Evolutionary conservation across 495 filamentous ascomycete genomes (phyloP), one percentile per base, ranked within the genome.

Genomic region (Aspergillus asperescens): DNA sequence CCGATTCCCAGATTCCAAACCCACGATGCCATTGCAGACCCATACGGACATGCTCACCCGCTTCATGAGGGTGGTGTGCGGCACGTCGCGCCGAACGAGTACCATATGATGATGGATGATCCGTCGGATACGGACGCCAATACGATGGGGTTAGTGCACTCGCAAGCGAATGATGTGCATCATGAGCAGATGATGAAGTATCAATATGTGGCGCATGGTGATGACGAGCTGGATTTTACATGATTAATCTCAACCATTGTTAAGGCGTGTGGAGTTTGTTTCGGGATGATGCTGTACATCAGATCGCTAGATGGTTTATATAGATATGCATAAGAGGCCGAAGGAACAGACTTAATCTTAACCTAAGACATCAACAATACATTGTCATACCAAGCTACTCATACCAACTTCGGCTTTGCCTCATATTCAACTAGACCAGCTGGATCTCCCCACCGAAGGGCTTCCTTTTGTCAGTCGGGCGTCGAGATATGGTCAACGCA

Each of bases 81-180:
- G 15, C 68, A 74, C 50, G 57, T 43, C 20, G 24, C 65, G 0
- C 62, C 65, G 9, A 65, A 68, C 46, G 71, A 73, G 19, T 75
- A 74, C 48, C 70, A 73, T 41, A 70, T 73, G 63, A 71, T 76
- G 70, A 69, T 76, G 16, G 68, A 71, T 22, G 73, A 76, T 48
- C 61, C 66, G 1, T 67, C 69, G 3, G 72, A 75, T 32, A 51
- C 66, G 7, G 64, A 67, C 12, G 39, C 63, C 9, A 54, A 43
- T 12, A 40, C 57, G 5, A 40, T 76, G 31, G 66, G 66, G 25
- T 48, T 76, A 45, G 71, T 74, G 44, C 71, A 75, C 50, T 58
- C 71, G 12, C 62, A 69, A 13, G 49, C 67, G n/a, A 66, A 66
- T 37, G 72, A 77, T 24, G 58, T 73, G 22, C 73, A 76, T 37